Evolutionary conservation across 768 basidiomycete genomes (phyloP).

Genomic region (Suillus sp.): DNA sequence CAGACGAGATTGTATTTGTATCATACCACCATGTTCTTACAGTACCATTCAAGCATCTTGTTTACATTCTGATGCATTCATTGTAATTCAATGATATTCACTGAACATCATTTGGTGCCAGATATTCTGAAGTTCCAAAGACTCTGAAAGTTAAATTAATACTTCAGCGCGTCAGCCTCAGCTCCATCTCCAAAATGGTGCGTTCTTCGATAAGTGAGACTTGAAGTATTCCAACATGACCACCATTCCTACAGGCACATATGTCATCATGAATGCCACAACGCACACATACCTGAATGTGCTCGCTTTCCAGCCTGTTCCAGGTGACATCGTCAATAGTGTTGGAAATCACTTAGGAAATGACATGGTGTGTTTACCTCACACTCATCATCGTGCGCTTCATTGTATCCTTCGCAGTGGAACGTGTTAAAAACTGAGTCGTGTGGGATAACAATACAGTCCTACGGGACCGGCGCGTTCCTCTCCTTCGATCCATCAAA

Average conservation of each 20-base stretch:
- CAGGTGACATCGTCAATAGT: conserved; percentile 14
- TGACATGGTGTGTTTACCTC: conserved; percentile 12
- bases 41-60: background rate
- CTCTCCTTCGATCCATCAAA: background rate
- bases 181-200: background rate
- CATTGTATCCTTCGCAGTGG: conserved; percentile 9
- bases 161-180: no score
- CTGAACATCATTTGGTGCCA: background rate
- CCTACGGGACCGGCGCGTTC: conserved; percentile 14
- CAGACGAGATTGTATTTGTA: conserved; percentile 8
- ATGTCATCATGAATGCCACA: conserved; percentile 15
- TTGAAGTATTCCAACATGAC: background rate
- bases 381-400: background rate
- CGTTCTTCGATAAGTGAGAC: no score
- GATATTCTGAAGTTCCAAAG: background rate
- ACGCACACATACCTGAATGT: conserved; percentile 20
- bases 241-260: conserved; percentile 14
- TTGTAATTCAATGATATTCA: background rate
- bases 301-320: conserved; percentile 9
- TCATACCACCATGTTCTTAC: conserved; percentile 3
- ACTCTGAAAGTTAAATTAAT: no score
- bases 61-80: background rate
- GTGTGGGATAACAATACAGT: conserved; percentile 8
- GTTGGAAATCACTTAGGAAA: conserved; percentile 16
- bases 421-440: conserved; percentile 14